phyloP scores from a whole-genome alignment of 2,329 filamentous ascomycete species.

The Cytospora piceae region DNA sequence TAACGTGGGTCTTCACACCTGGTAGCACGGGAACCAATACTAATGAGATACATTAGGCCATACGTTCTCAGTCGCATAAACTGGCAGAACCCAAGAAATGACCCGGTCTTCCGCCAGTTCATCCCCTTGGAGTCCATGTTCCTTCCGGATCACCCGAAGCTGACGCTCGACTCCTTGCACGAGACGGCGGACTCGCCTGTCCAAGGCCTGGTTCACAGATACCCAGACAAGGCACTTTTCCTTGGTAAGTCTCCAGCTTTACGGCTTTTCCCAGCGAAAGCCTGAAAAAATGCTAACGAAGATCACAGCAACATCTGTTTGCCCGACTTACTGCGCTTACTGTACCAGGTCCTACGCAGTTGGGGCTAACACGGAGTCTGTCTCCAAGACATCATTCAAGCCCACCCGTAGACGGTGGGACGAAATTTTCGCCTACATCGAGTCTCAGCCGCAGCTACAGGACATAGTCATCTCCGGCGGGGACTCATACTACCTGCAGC shows the following conservation, averaged over 20 bases:
- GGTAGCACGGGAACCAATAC: neutral
- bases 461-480: constrained; percentile 68
- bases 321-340: constrained; percentile 65
- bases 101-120: constrained; percentile 65
- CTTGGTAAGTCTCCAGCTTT: constrained; percentile 49
- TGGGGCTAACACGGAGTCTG: constrained; percentile 56
- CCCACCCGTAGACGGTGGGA: constrained; percentile 53
- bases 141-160: constrained; percentile 56
- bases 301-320: constrained; percentile 57
- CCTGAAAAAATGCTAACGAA: neutral
- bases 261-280: neutral
- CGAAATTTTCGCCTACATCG: constrained; percentile 60
- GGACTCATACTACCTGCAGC: constrained; percentile 61
- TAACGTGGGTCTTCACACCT: constrained; percentile 48
- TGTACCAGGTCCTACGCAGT: constrained; percentile 66
- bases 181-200: constrained; percentile 61
- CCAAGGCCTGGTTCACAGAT: constrained; percentile 63
- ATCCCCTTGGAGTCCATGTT: constrained; percentile 59
- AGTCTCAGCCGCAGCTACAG: constrained; percentile 50
- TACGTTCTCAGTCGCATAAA: constrained; percentile 63
- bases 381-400: constrained; percentile 50
- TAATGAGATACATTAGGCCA: constrained; percentile 44
- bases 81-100: constrained; percentile 61
- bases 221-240: constrained; percentile 65
- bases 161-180: constrained; percentile 61